phyloP scores from a whole-genome alignment of 768 basidiomycete genomes.

The Clathrus columnatus region DNA sequence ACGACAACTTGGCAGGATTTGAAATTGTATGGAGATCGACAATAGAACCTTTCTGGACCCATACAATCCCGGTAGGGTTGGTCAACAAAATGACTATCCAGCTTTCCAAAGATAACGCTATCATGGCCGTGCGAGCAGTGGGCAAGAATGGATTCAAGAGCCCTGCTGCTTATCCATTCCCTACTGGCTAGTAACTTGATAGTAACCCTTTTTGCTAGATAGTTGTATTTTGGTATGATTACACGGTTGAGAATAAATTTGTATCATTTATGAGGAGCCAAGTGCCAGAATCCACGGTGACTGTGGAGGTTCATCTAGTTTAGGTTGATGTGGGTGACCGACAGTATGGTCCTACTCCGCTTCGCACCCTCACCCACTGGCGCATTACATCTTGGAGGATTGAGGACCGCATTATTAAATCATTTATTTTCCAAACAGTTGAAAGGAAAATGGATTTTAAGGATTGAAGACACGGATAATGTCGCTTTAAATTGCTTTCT shows the following conservation, averaged over 20 bases:
- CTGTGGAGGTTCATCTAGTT: not conserved
- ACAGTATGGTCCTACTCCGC: conserved; percentile 56
- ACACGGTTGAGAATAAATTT: too few species aligned
- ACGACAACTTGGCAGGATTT: conserved; percentile 33
- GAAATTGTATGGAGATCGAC: conserved; percentile 45
- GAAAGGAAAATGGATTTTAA: conserved; percentile 82
- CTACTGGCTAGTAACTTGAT: not conserved
- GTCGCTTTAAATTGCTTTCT: conserved; percentile 35
- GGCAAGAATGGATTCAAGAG: conserved; percentile 44
- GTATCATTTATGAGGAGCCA: not conserved
- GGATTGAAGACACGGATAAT: conserved; percentile 93
- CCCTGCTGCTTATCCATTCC: conserved; percentile 34
- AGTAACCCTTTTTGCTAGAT: too few species aligned
- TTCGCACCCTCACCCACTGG: conserved; percentile 99
- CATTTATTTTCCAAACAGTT: conserved; percentile 74
- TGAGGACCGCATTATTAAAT: conserved; percentile 91
- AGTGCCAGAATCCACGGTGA: not conserved
- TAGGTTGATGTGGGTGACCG: not conserved
- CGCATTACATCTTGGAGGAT: conserved; percentile 85
- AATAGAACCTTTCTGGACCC: conserved; percentile 39
- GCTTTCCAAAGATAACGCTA: conserved; percentile 43
- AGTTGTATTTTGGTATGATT: too few species aligned
- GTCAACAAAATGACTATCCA: conserved; percentile 32
- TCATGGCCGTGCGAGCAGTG: conserved; percentile 39
- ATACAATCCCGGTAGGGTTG: conserved; percentile 40